A percentile compares a stretch with the other conserved stretches of the same genome.
These are phyloP conservation scores for Colletotrichum sp. DNA, from an alignment of 2,329 filamentous ascomycete genomes.

Conservation along the genomic window DNA sequence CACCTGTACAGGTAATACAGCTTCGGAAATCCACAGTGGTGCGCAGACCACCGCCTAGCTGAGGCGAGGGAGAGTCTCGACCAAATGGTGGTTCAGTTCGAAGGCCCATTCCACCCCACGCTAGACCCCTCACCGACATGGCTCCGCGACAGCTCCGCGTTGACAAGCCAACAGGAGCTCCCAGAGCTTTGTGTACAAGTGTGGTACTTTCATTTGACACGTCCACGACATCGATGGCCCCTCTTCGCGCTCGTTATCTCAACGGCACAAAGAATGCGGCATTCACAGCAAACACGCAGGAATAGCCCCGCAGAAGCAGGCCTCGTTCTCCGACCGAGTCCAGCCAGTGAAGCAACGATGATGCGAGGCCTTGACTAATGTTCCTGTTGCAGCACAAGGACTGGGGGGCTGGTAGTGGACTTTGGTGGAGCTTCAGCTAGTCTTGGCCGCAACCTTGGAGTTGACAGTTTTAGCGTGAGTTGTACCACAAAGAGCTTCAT, in stretches of 20 bases:
- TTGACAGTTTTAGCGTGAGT: not conserved
- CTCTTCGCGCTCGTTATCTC: not conserved
- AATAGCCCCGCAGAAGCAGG: not conserved
- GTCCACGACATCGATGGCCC: not conserved
- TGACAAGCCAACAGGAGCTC: not conserved
- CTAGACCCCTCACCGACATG: constrained; percentile 2
- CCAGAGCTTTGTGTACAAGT: not conserved
- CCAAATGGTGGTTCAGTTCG: not conserved
- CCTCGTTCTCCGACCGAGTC: not conserved
- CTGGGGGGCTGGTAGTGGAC: not conserved
- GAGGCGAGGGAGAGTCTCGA: not conserved
- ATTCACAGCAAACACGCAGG: not conserved
- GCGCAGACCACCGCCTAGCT: not conserved
- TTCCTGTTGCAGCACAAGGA: not conserved
- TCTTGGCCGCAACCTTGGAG: constrained; percentile 5
- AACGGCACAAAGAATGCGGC: not conserved
- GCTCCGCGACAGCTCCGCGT: not conserved
- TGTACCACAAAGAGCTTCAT: not conserved
- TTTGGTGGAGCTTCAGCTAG: not conserved
- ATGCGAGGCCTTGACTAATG: constrained; percentile 19
- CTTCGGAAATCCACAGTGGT: not conserved
- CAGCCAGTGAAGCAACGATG: not conserved
- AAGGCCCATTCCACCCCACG: not conserved
- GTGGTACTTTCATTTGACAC: not conserved
- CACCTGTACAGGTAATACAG: not conserved